Evolutionary conservation across 2,329 filamentous ascomycete species (phyloP), one percentile per base, ranked within the genome.

Genomic region (Phialophora verrucosa): DNA sequence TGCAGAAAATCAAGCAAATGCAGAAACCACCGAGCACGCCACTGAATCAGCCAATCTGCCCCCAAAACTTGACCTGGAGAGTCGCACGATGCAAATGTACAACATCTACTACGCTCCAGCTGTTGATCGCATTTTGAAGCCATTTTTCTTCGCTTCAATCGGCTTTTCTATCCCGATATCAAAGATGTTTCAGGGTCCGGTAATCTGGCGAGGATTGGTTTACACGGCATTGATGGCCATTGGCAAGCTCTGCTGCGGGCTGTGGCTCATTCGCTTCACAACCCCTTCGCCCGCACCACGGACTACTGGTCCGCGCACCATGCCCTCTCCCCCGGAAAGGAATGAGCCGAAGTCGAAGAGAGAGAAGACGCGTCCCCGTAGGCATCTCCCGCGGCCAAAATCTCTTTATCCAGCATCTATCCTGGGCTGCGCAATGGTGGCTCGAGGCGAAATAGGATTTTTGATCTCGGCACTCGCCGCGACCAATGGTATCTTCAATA

Each of bases 361-460:
- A 11, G 55, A 38, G 38, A 56, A 44, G 25, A 63, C 27, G 8
- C n/a, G 25, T 10, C 3, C 8, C 35, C 42, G 17, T 10, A 53
- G 20, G n/a, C 85, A 87, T 0, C 76, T 83, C 10, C 42, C 64
- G 8, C 59, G 62, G 3, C 68, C 68, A 4, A 70, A 62, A 2
- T 92, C 89, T 0, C 78, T 91, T 0, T 89, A 92, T 68, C 90
- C 90, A 0, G 83, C 87, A 0, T 81, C 84, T 0, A 87, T 93
- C 2, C 78, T 93, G 0, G 88, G 88, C 0, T 80, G 84, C 20
- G 86, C 86, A 2, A 94, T 94, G 91, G 85, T 90, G 0, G 87
- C 91, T 0, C 83, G 91, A n/a, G 91, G 91, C 0, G 91, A 95
- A 75, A 91, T 94, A 38, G 90, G 91, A 0, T 92, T 92, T 68